Evolutionary conservation across 2,329 filamentous ascomycete genomes (phyloP), one percentile per base, ranked within the genome.

Genomic region (Tolypocladium tundrense): DNA sequence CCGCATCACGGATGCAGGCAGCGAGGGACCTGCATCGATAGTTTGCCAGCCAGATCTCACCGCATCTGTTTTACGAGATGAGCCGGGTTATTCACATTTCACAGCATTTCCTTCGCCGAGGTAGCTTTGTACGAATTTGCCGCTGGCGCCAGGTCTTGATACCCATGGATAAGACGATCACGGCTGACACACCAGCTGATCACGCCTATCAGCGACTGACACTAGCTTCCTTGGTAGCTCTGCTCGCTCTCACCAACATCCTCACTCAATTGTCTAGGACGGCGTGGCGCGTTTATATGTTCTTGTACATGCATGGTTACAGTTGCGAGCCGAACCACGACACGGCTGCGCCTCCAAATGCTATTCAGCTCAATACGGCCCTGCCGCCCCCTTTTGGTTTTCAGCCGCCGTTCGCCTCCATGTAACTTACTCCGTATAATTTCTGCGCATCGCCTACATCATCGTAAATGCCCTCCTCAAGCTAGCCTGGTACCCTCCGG

Each of bases 401-500:
- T 52, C 48, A 52, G 4, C 19, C 48, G 48, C 48, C 48, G 10
- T 52, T 52, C 48, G 48, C 48, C 48, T 51, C 14, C 31, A 13
- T n/a, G 48, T 35, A 13, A 31, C 27, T 31, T 31, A 31, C 48
- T 10, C 48, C 19, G 5, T 51, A 31, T 19, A 33, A 35, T 11
- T 52, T 52, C 48, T 37, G 16, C 27, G 19, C 31, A 13, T 37
- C 31, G 48, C 33, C 48, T 50, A 52, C 48, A 37, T 13, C 35
- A 14, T 52, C 48, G 14, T 21, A 50, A 35, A 54, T 42, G 16
- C 14, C 45, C 56, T 40, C 14, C 50, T 66, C 59, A 78, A 24
- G 69, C 70, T 61, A 82, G 77, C 48, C 73, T 66, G 8, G 77
- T 79, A 35, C 78, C 79, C 54, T 77, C 72, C 0, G 79, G 78